Conservation (phyloP, 371 early-diverging fungal species). For the Haplosporangium sp. region DNA sequence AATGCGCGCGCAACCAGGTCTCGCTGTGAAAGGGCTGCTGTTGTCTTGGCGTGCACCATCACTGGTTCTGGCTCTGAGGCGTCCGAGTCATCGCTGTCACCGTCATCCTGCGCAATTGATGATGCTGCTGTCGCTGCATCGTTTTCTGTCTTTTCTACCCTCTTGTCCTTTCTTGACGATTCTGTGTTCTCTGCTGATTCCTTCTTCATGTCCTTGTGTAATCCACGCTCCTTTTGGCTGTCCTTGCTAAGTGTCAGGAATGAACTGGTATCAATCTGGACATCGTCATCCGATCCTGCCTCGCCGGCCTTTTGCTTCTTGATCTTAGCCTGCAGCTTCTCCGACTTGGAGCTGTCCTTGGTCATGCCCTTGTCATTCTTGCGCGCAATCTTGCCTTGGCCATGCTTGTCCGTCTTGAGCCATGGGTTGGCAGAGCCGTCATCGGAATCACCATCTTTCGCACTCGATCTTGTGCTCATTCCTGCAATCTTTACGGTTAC, state of each 20-base stretch:
- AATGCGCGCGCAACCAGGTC: constrained; percentile 95
- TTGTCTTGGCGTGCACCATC: constrained; percentile 64
- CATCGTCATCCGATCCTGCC: constrained; percentile 61
- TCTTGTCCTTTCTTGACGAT: constrained; percentile 20
- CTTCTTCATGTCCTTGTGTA: constrained; percentile 16
- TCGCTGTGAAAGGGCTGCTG: constrained; percentile 76
- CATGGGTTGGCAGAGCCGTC: constrained; percentile 69
- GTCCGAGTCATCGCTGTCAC: constrained; percentile 38
- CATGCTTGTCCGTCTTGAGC: constrained; percentile 60
- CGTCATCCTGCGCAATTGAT: constrained; percentile 3
- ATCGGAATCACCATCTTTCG: constrained; percentile 41
- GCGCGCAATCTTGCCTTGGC: constrained; percentile 68
- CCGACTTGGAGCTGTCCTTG: constrained; percentile 65
- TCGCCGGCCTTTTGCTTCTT: constrained; percentile 61
- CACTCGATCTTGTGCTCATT: constrained; percentile 22
- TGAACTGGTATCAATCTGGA: constrained; percentile 69
- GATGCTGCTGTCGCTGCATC: constrained; percentile 24
- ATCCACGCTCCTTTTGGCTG: constrained; percentile 38
- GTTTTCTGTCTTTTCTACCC: constrained; percentile 13
- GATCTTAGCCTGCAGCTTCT: constrained; percentile 69
- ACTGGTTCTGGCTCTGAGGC: constrained; percentile 57
- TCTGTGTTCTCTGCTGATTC: constrained; percentile 8
- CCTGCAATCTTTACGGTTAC: constrained; percentile 57
- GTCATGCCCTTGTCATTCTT: constrained; percentile 63
- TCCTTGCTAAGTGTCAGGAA: constrained; percentile 58